Base-by-base conservation (phyloP, 2,329 filamentous ascomycete genomes). In the Fusarium hainanense region DNA sequence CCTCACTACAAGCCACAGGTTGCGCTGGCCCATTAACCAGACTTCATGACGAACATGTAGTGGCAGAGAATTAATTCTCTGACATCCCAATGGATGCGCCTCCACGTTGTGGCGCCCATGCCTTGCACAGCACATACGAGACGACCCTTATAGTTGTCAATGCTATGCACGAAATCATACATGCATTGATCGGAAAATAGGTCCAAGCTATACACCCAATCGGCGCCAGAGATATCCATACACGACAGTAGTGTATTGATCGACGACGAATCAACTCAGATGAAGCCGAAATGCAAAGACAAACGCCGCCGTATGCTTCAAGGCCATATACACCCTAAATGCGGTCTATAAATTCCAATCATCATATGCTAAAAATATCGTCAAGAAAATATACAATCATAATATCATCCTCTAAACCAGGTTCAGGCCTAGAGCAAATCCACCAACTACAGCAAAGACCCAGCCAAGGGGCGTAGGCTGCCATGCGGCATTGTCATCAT, bases 371-470 rank as follows among this genome's bases (percentile, higher is more conserved):
- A 51, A 51, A 40, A 9, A 14, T 34, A 30, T 67, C 41, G 16
- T 63, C 60, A 43, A 63, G 23, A 60, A 43, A 63, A 70, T 71
- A n/a, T 66, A 71, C 68, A 69, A 28, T 56, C 47, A 41, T 59
- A 32, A 48, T 9, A 23, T 21, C 28, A n/a, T 21, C 5, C 4
- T 34, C 56, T 75, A 75, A 49, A 75, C n/a, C 62, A 75, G n/a
- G 52, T 75, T 75, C 48, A 56, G 51, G 34, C 74, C 74, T 4
- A 75, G 27, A 25, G 59, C 69, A 52, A 75, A 70, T 2, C 69
- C 74, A 14, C 72, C 72, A 16, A 71, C 21, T 1, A 68, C 58
- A 1, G 56, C 69, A 46, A 75, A 64, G 6, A 71, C 30, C 67
- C 69, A 68, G 48, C 69, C 23, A n/a, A 74, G 20, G 10, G 74